Evolutionary conservation across 257 asterid genomes (phyloP), one percentile per base, ranked within the genome.

Genomic region (Fraxinus cuspidata): DNA sequence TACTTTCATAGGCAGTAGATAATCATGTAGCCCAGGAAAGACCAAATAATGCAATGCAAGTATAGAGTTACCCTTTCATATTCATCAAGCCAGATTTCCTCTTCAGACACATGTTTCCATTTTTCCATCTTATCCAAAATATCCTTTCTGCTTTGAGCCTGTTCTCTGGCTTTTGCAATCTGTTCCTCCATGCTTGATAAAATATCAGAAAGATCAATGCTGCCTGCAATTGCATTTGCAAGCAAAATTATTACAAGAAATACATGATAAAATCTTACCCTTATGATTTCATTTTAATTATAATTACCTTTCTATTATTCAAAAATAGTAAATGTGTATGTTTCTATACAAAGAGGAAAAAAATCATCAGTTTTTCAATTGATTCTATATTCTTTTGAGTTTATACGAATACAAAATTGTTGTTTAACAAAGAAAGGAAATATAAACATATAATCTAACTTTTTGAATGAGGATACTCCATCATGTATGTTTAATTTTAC

Each of bases 61-160:
- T 73, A 77, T 44, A 75, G 11, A 63, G 72, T 83, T 90, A 92
- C 97, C 88, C 88, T 90, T 87, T 92, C 96, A 90, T 92, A 92
- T 84, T 92, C 96, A 49, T 87, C 92, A 68, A 92, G 97, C 97
- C 97, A 92, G 77, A 66, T 86, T 84, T 92, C 96, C 90, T 92
- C 97, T 72, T 88, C 90, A 63, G 86, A 85, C 72, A 96, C 92
- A 75, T 92, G 91, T 71, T 81, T 85, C 97, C 97, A 90, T 83
- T 90, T 92, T 83, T 85, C 97, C 90, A 90, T 91, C 85, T 82
- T 92, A 77, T 92, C 96, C 88, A 92, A 84, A 81, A 92, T 89
- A 75, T 89, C 96, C 87, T 85, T 92, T 84, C 97, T 89, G 85
- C 96, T 92, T 81, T 81, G 89, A 69, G 93, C 94, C 76, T 85